A percentile compares a stretch with the other conserved stretches of the same genome.
Evolutionary conservation across 768 basidiomycete species (phyloP).

Genomic region (Lentinula guzmanii): DNA sequence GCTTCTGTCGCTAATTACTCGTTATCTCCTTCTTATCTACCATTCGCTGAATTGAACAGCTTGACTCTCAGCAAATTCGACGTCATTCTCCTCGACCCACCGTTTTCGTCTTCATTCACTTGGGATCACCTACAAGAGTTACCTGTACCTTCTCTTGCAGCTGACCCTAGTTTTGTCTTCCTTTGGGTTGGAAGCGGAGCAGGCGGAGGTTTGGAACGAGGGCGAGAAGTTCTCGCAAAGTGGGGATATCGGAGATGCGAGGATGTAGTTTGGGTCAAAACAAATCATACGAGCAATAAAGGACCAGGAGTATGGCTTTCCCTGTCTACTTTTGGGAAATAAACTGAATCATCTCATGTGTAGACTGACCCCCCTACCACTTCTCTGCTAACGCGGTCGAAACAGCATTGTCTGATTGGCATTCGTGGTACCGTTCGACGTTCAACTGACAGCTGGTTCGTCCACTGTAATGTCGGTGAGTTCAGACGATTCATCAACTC

Average conservation of each 20-base stretch:
- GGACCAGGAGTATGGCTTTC: conserved; percentile 63
- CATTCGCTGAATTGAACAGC: conserved; percentile 47
- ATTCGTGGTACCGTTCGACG: conserved; percentile 95
- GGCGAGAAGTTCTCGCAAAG: conserved; percentile 81
- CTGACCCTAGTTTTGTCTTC: conserved; percentile 91
- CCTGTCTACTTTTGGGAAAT: neutral
- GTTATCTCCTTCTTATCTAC: conserved; percentile 68
- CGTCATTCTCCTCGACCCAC: conserved; percentile 86
- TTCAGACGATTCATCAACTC: conserved; percentile 3
- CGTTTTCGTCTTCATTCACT: conserved; percentile 78
- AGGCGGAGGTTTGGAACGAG: conserved; percentile 85
- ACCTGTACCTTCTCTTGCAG: conserved; percentile 75
- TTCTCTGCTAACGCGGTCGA: conserved; percentile 81
- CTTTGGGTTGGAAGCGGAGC: conserved; percentile 94
- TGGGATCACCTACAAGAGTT: conserved; percentile 83
- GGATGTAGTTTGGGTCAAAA: conserved; percentile 98
- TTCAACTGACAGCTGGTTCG: conserved; percentile 93
- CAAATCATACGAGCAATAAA: conserved; percentile 65
- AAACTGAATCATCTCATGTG: neutral
- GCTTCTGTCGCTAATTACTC: conserved; percentile 64
- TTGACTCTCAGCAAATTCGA: conserved; percentile 77
- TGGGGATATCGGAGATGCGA: conserved; percentile 97
- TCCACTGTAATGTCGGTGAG: conserved; percentile 95
- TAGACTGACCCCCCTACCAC: conserved; percentile 85
- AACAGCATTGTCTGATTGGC: conserved; percentile 96